Evolutionary conservation across 176 grass and related monocot species (phyloP).

Genomic region (Echinochloa phyllopogon): DNA sequence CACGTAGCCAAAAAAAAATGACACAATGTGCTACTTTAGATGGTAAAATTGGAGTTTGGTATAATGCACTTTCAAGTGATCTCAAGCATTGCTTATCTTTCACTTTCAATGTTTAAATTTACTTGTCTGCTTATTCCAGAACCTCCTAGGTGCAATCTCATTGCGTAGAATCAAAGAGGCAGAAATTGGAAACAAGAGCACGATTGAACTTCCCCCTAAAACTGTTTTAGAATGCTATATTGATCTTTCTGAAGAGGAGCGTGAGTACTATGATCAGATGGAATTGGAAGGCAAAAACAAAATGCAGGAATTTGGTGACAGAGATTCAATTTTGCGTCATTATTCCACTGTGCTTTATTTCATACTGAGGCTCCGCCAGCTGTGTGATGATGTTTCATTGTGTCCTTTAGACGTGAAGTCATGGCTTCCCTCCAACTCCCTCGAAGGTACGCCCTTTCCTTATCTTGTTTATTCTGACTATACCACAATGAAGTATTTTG

Average conservation of each 20-base stretch:
- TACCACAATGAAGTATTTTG: not conserved
- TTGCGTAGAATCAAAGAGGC: conserved; percentile 80
- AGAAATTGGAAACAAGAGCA: conserved; percentile 52
- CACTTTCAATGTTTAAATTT: conserved; percentile 7
- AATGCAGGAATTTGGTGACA: conserved; percentile 70
- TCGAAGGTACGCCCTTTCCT: conserved; percentile 63
- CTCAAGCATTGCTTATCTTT: conserved; percentile 26
- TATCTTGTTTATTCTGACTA: conserved; percentile 7
- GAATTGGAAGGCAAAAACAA: conserved; percentile 82
- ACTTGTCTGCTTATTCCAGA: conserved; percentile 59
- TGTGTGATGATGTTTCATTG: conserved; percentile 81
- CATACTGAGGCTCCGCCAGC: conserved; percentile 89
- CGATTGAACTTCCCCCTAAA: conserved; percentile 69
- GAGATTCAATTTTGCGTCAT: conserved; percentile 70
- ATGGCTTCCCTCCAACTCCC: conserved; percentile 56
- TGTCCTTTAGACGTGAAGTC: conserved; percentile 85
- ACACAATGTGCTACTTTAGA: not conserved
- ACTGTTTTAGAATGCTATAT: conserved; percentile 66
- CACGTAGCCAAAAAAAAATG: not conserved
- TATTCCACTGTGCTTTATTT: conserved; percentile 90
- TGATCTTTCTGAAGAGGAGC: conserved; percentile 90
- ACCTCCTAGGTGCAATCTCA: conserved; percentile 83
- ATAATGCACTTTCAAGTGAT: conserved; percentile 11
- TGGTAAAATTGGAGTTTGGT: not conserved
- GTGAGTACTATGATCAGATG: conserved; percentile 73